These are phyloP conservation scores for Scytalidium sp. DNA, from an alignment of 2,329 filamentous ascomycete species.

Conservation along the genomic window DNA sequence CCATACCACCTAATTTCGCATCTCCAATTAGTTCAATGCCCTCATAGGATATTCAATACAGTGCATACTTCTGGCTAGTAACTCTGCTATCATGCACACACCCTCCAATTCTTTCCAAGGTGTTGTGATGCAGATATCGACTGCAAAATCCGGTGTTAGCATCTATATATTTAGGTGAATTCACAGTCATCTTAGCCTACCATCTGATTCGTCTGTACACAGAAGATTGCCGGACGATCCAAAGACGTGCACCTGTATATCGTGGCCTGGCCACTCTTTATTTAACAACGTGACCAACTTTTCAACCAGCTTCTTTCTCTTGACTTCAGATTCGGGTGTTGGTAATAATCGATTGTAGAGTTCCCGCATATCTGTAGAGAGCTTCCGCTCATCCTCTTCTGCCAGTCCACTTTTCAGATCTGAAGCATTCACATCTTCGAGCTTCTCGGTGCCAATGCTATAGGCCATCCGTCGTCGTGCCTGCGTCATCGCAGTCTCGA, in stretches of 20 bases:
- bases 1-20: slow-evolving; percentile 74
- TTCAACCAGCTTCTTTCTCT: slow-evolving; percentile 71
- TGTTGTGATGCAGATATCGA: slow-evolving; percentile 97
- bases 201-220: slow-evolving; percentile 94
- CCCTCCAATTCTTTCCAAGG: slow-evolving; percentile 82
- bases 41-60: no score
- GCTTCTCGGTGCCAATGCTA: slow-evolving; percentile 74
- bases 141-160: slow-evolving; percentile 43
- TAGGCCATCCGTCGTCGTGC: slow-evolving; percentile 89
- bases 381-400: slow-evolving; percentile 68
- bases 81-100: slow-evolving; percentile 85
- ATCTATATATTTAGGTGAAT: not conserved
- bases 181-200: slow-evolving; percentile 48
- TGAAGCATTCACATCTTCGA: slow-evolving; percentile 68
- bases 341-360: slow-evolving; percentile 85
- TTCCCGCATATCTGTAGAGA: slow-evolving; percentile 80
- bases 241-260: slow-evolving; percentile 91
- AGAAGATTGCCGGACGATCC: slow-evolving; percentile 96
- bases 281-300: slow-evolving; percentile 90
- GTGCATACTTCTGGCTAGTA: slow-evolving; percentile 78
- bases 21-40: no score
- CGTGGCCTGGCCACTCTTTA: slow-evolving; percentile 84
- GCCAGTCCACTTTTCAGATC: slow-evolving; percentile 71
- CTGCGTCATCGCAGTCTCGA: slow-evolving; percentile 81
- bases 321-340: slow-evolving; percentile 72